These are phyloP conservation scores for Podospora bellae-mahoneyi DNA, from an alignment of 495 filamentous ascomycete genomes.

Conservation along the genomic window DNA sequence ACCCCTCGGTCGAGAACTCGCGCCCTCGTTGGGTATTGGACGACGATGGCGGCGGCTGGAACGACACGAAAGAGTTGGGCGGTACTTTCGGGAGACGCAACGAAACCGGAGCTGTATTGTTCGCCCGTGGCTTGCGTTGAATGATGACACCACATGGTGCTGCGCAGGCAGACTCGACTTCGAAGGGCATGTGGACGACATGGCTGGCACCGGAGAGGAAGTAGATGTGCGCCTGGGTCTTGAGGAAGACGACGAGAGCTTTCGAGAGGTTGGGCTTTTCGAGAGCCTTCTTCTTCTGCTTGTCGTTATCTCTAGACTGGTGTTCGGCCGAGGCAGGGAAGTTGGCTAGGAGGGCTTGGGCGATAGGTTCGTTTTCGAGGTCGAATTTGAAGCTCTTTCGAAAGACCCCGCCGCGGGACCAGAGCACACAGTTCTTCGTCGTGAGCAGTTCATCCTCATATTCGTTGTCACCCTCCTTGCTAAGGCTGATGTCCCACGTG, in stretches of 20 bases:
- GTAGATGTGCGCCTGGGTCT: conserved; percentile 88
- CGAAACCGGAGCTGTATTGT: conserved; percentile 39
- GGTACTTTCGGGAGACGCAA: conserved; percentile 57
- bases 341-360: conserved; percentile 77
- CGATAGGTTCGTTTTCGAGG: conserved; percentile 77
- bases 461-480: conserved; percentile 43
- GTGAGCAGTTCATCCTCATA: conserved; percentile 82
- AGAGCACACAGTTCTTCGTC: conserved; percentile 79
- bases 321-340: conserved; percentile 60
- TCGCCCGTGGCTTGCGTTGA: conserved; percentile 61
- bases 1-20: conserved; percentile 51
- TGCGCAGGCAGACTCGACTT: conserved; percentile 82
- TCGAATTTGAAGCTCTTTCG: conserved; percentile 85
- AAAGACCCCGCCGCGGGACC: conserved; percentile 83
- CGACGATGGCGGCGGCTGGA: conserved; percentile 51
- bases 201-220: conserved; percentile 86
- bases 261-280: conserved; percentile 46
- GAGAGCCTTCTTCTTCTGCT: conserved; percentile 16
- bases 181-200: conserved; percentile 89
- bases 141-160: conserved; percentile 79
- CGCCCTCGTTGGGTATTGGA: conserved; percentile 33
- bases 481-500: conserved; percentile 59
- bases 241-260: conserved; percentile 86
- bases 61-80: conserved; percentile 76
- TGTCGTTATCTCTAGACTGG: neutral